Conservation (phyloP, 2,329 filamentous ascomycete species). For the Purpureocillium takamizusanense region DNA sequence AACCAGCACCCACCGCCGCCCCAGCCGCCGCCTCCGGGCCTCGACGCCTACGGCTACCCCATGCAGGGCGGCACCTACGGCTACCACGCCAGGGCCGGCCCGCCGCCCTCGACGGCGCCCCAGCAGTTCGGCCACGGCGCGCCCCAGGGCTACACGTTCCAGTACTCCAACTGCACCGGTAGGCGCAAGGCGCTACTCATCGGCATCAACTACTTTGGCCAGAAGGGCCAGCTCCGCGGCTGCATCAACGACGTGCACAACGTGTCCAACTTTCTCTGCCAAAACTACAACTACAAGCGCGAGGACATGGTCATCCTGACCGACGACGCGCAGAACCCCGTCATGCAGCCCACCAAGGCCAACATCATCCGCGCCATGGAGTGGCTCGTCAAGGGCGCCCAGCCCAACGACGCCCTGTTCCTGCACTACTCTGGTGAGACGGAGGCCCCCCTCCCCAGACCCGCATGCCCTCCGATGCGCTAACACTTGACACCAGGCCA, state of each 20-base stretch:
- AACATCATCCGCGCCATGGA: slow-evolving; percentile 70
- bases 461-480: background rate
- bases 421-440: slow-evolving; percentile 60
- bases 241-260: slow-evolving; percentile 80
- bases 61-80: slow-evolving; percentile 17
- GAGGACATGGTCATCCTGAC: slow-evolving; percentile 76
- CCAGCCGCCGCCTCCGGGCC: slow-evolving; percentile 30
- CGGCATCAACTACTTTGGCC: slow-evolving; percentile 74
- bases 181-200: slow-evolving; percentile 66
- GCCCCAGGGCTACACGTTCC: slow-evolving; percentile 60
- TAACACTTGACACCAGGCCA: slow-evolving; percentile 41
- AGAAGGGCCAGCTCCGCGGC: slow-evolving; percentile 61
- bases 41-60: slow-evolving; percentile 40
- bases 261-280: slow-evolving; percentile 61
- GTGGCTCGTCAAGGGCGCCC: slow-evolving; percentile 64
- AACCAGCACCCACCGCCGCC: slow-evolving; percentile 18
- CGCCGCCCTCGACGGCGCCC: slow-evolving; percentile 37
- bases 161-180: slow-evolving; percentile 68
- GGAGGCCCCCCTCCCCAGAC: background rate
- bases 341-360: slow-evolving; percentile 63
- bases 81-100: slow-evolving; percentile 19
- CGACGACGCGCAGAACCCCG: slow-evolving; percentile 62
- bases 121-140: slow-evolving; percentile 61
- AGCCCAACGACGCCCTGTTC: slow-evolving; percentile 68
- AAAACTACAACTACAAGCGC: slow-evolving; percentile 60